phyloP scores from a whole-genome alignment of 2,329 filamentous ascomycete species.

The Didymella sp. region DNA sequence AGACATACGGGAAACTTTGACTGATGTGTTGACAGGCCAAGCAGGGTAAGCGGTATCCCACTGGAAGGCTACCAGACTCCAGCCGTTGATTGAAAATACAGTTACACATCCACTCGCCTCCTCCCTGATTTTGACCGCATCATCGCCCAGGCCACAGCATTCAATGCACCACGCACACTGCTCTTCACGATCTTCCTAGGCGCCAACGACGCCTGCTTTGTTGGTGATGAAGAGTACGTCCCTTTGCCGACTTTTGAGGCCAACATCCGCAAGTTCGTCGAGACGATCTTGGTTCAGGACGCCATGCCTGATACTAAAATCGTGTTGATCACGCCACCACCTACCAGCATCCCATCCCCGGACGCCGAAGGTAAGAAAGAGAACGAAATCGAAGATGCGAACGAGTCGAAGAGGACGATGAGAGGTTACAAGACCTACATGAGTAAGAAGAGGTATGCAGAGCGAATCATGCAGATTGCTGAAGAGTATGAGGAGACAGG shows the following conservation, averaged over 20 bases:
- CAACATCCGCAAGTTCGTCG: slow-evolving; percentile 48
- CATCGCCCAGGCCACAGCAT: slow-evolving; percentile 27
- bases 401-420: slow-evolving; percentile 21
- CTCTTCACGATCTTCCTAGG: slow-evolving; percentile 52
- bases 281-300: slow-evolving; percentile 43
- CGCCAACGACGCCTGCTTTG: slow-evolving; percentile 50
- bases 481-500: slow-evolving; percentile 43
- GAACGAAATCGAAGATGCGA: slow-evolving; percentile 13
- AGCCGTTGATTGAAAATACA: slow-evolving; percentile 9
- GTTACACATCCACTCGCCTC: slow-evolving; percentile 40
- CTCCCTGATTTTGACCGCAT: slow-evolving; percentile 35
- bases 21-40: slow-evolving; percentile 22
- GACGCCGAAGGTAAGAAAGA: neutral
- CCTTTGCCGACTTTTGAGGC: slow-evolving; percentile 44
- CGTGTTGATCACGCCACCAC: slow-evolving; percentile 49
- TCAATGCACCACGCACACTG: slow-evolving; percentile 36
- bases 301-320: slow-evolving; percentile 44
- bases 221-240: slow-evolving; percentile 35
- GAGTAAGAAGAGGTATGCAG: slow-evolving; percentile 50
- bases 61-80: neutral
- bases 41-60: slow-evolving; percentile 26
- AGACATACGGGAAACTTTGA: neutral
- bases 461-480: slow-evolving; percentile 48
- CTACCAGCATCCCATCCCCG: slow-evolving; percentile 40
- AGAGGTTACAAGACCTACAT: slow-evolving; percentile 45